These are phyloP conservation scores for Coemansia nantahalensis DNA, from an alignment of 192 early-diverging fungal genomes.

Conservation along the genomic window DNA sequence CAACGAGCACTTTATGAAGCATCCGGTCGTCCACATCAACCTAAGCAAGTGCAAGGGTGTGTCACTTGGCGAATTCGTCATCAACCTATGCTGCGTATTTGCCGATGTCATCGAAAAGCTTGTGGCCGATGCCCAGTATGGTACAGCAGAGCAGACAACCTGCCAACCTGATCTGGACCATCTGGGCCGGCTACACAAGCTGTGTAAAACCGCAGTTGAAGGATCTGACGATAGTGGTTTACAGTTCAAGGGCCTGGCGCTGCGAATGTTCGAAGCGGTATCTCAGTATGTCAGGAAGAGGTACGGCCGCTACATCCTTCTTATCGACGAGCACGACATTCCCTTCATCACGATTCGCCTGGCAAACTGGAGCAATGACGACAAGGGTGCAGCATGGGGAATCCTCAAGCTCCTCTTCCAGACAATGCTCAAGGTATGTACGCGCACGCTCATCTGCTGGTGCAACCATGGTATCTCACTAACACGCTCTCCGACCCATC, in stretches of 20 bases:
- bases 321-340: conserved; percentile 44
- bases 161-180: background rate
- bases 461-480: too few species aligned
- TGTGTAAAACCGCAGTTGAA: background rate
- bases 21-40: conserved; percentile 31
- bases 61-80: conserved; percentile 8
- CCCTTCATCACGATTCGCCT: conserved; percentile 35
- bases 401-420: conserved; percentile 25
- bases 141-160: too few species aligned
- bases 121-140: background rate
- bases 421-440: conserved; percentile 42
- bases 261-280: conserved; percentile 8
- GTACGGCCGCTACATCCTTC: conserved; percentile 31
- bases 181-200: background rate
- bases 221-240: background rate
- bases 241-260: background rate
- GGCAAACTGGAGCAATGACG: conserved; percentile 10
- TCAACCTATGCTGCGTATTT: conserved; percentile 8
- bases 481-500: too few species aligned
- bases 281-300: conserved; percentile 5
- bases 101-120: background rate
- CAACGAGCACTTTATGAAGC: conserved; percentile 36
- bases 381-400: conserved; percentile 5
- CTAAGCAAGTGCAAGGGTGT: conserved; percentile 19
- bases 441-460: too few species aligned